These are phyloP conservation scores for Cyanidium caldarium DNA, from an alignment of 23 red algal genomes.

Conservation along the genomic window DNA sequence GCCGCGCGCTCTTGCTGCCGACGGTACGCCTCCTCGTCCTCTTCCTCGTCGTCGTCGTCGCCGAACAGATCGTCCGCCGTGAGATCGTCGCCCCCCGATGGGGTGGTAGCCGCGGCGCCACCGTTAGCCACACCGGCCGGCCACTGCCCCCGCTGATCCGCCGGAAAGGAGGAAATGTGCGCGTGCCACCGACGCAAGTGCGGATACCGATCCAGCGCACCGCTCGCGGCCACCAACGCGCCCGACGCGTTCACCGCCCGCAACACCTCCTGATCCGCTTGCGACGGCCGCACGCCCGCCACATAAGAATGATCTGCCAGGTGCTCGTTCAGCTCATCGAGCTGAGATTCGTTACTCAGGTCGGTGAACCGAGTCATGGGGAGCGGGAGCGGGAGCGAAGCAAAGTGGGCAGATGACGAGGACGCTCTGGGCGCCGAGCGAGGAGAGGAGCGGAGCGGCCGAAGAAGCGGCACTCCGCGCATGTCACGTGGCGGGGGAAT, in stretches of 20 bases:
- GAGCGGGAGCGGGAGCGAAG: too few relatives aligned
- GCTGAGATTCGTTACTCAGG: not conserved
- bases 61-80: conserved; percentile 35
- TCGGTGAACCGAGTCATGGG: not conserved
- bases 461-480: too few relatives aligned
- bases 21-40: conserved; percentile 25
- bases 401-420: too few relatives aligned
- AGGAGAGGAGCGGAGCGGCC: too few relatives aligned
- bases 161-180: conserved; percentile 22
- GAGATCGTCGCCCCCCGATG: not conserved
- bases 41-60: conserved; percentile 17
- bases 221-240: not conserved
- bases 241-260: too few relatives aligned
- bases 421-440: too few relatives aligned
- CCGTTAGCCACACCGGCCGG: not conserved
- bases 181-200: conserved; percentile 20
- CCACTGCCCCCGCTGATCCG: not conserved
- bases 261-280: not conserved
- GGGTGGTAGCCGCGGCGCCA: too few relatives aligned
- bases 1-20: conserved; percentile 23
- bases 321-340: not conserved
- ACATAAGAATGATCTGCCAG: not conserved
- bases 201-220: not conserved
- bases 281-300: not conserved
- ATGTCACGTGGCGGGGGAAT: too few relatives aligned